These are phyloP conservation scores for Calonectria pauciramosa DNA, from an alignment of 2,329 filamentous ascomycete species.

Conservation along the genomic window DNA sequence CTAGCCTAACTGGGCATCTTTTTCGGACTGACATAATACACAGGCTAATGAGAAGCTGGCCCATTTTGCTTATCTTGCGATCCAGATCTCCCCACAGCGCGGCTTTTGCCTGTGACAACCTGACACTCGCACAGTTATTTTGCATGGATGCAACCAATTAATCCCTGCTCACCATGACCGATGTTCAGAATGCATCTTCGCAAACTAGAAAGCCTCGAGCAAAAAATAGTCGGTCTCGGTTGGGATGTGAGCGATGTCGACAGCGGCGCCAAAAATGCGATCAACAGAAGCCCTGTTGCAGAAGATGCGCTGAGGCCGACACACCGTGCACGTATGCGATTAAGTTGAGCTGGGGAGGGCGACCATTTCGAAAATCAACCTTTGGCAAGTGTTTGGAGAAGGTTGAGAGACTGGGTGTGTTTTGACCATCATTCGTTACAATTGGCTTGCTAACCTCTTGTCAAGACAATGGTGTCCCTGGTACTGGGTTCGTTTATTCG, in stretches of 20 bases:
- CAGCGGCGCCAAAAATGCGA: slow-evolving; percentile 36
- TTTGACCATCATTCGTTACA: not conserved
- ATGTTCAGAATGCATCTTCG: not conserved
- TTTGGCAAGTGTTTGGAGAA: slow-evolving; percentile 29
- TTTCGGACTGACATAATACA: not conserved
- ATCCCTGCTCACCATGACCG: not conserved
- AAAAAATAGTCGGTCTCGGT: slow-evolving; percentile 30
- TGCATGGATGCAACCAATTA: not conserved
- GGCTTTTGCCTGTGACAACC: not conserved
- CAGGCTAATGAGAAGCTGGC: not conserved
- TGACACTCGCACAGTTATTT: not conserved
- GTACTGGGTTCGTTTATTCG: slow-evolving; percentile 28
- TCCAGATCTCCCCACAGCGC: not conserved
- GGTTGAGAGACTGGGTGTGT: slow-evolving; percentile 19
- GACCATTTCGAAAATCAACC: slow-evolving; percentile 30
- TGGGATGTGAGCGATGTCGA: slow-evolving; percentile 33
- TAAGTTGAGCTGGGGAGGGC: slow-evolving; percentile 32
- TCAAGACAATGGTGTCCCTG: not conserved
- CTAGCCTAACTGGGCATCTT: not conserved
- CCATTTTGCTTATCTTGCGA: not conserved
- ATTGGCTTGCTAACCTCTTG: not conserved
- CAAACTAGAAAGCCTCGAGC: not conserved
- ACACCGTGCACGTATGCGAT: slow-evolving; percentile 29
- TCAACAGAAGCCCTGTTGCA: slow-evolving; percentile 33
- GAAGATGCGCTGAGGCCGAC: slow-evolving; percentile 24